A percentile compares a stretch with the other conserved stretches of the same genome.
Evolutionary conservation across 768 basidiomycete species (phyloP).

Genomic region (Steccherinum ochraceum): DNA sequence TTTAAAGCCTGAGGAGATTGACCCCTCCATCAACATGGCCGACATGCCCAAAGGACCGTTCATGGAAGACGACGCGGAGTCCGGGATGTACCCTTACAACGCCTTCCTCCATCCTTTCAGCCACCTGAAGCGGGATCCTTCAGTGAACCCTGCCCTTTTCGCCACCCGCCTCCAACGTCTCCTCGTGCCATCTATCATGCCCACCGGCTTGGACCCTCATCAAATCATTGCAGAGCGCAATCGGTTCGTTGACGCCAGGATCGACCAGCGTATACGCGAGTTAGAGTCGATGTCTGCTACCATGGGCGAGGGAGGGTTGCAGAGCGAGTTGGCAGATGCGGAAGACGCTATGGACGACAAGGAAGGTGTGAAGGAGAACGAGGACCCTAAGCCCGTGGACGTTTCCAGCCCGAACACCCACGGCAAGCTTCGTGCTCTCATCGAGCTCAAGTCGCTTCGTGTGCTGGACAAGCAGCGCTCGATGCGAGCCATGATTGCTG

Average conservation of each 20-base stretch:
- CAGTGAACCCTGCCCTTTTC: conserved; percentile 54
- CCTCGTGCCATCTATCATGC: conserved; percentile 86
- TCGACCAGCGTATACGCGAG: conserved; percentile 84
- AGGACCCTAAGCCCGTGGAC: conserved; percentile 30
- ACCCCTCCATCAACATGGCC: conserved; percentile 43
- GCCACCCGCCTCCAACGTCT: conserved; percentile 74
- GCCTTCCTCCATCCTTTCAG: conserved; percentile 81
- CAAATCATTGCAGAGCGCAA: conserved; percentile 89
- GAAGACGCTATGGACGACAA: conserved; percentile 22
- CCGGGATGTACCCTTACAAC: conserved; percentile 89
- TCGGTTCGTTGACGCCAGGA: conserved; percentile 82
- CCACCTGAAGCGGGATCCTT: conserved; percentile 62
- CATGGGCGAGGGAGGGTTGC: conserved; percentile 71
- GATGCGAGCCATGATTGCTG: conserved; percentile 78
- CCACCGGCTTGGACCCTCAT: conserved; percentile 87
- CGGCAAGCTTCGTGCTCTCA: conserved; percentile 82
- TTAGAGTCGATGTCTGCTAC: conserved; percentile 75
- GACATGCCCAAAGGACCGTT: conserved; percentile 69
- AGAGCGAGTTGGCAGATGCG: conserved; percentile 32
- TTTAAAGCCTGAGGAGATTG: conserved; percentile 45
- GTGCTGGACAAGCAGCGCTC: conserved; percentile 89
- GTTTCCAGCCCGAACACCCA: conserved; percentile 61
- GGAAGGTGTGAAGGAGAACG: conserved; percentile 26
- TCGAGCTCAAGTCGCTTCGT: conserved; percentile 87
- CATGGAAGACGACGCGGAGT: conserved; percentile 73